Conservation (phyloP, 495 filamentous ascomycete species). For the Evansstolkia leycettana region DNA sequence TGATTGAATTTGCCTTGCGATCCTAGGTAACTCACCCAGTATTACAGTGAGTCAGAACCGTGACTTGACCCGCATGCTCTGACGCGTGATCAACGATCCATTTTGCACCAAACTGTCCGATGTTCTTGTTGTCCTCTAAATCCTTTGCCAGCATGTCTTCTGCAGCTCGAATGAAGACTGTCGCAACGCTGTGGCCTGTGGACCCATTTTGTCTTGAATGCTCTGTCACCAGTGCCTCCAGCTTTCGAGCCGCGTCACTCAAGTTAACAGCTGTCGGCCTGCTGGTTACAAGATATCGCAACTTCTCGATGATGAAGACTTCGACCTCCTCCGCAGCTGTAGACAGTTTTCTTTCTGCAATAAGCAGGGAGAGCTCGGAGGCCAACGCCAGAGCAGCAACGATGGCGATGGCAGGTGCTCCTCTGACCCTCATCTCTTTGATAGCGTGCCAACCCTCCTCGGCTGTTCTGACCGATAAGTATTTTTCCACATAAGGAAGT, state of each 20-base stretch:
- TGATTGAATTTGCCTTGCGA: constrained; percentile 2
- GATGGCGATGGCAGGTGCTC: constrained; percentile 93
- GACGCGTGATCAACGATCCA: constrained; percentile 55
- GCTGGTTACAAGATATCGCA: constrained; percentile 75
- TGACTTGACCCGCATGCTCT: constrained; percentile 31
- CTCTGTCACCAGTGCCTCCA: constrained; percentile 44
- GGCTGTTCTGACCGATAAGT: constrained; percentile 57
- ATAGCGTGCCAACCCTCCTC: constrained; percentile 89
- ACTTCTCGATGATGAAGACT: constrained; percentile 53
- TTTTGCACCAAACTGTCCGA: constrained; percentile 70
- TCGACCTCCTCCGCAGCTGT: constrained; percentile 44
- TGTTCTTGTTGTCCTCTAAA: constrained; percentile 69
- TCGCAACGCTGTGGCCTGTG: constrained; percentile 36
- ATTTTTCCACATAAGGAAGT: constrained; percentile 77
- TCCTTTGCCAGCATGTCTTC: constrained; percentile 85
- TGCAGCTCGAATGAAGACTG: constrained; percentile 62
- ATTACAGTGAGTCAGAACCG: constrained; percentile 91
- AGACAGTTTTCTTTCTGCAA: constrained; percentile 12
- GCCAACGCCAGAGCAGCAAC: constrained; percentile 83
- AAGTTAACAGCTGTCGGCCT: constrained; percentile 93
- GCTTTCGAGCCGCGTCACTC: constrained; percentile 71
- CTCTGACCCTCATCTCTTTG: constrained; percentile 83
- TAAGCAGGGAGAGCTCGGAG: constrained; percentile 32
- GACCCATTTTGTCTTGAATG: constrained; percentile 18
- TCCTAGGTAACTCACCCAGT: constrained; percentile 52